Evolutionary conservation across 495 filamentous ascomycete genomes (phyloP).

Genomic region (Penicillium lividum): DNA sequence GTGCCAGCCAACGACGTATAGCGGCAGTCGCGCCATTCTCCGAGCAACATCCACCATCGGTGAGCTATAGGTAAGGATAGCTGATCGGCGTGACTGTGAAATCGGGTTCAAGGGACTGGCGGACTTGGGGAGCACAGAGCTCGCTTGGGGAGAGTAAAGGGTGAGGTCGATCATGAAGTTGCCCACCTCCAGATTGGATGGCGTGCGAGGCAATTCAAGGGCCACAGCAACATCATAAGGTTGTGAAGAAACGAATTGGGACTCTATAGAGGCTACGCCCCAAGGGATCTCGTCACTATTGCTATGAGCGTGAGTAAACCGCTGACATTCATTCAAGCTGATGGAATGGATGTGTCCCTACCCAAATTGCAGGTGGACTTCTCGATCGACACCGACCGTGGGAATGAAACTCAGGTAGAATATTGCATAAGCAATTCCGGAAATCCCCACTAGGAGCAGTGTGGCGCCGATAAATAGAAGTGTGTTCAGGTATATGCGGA

Average conservation of each 20-base stretch:
- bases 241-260: slow-evolving; percentile 45
- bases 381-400: slow-evolving; percentile 61
- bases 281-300: slow-evolving; percentile 43
- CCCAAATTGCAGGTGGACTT: slow-evolving; percentile 82
- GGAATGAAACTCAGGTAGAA: slow-evolving; percentile 88
- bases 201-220: slow-evolving; percentile 68
- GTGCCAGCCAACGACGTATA: slow-evolving; percentile 59
- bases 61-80: slow-evolving; percentile 66
- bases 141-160: slow-evolving; percentile 50
- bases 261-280: slow-evolving; percentile 42
- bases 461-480: slow-evolving; percentile 61
- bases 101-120: slow-evolving; percentile 33
- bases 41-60: slow-evolving; percentile 54
- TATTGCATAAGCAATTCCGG: slow-evolving; percentile 66
- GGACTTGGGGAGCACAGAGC: slow-evolving; percentile 24
- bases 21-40: slow-evolving; percentile 54
- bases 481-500: slow-evolving; percentile 71
- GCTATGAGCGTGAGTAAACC: not conserved
- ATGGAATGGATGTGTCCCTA: slow-evolving; percentile 33
- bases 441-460: slow-evolving; percentile 59
- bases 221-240: slow-evolving; percentile 69
- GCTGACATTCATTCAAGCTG: not conserved
- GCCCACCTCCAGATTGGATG: slow-evolving; percentile 57
- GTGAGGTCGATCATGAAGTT: slow-evolving; percentile 95
- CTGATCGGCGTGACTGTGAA: slow-evolving; percentile 57